Conservation (phyloP, 306 rosid species). For the Hippophae gyantsensis region DNA sequence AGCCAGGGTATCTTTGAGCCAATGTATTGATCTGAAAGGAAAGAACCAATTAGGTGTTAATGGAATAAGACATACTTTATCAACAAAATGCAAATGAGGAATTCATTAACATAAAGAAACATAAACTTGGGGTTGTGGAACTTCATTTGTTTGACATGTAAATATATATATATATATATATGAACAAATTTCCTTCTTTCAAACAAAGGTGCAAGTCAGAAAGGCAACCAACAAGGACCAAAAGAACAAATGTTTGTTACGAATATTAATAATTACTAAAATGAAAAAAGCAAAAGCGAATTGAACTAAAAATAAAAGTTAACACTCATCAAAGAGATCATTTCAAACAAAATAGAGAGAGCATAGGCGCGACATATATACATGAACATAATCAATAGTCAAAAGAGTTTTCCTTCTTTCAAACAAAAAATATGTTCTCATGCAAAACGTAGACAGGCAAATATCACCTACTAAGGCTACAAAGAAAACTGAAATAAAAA, state of each 20-base stretch:
- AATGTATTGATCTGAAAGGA: slow-evolving; percentile 60
- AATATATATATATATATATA: too few relatives aligned
- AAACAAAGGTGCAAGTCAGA: slow-evolving; percentile 9
- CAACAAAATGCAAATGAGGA: background rate
- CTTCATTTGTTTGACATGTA: slow-evolving; percentile 7
- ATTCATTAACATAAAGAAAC: slow-evolving; percentile 4
- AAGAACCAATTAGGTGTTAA: slow-evolving; percentile 10
- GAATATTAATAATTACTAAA: background rate
- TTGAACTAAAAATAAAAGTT: too few relatives aligned
- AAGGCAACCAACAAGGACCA: slow-evolving; percentile 19
- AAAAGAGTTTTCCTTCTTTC: too few relatives aligned
- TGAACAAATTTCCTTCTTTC: slow-evolving; percentile 8
- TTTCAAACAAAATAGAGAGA: slow-evolving; percentile 1
- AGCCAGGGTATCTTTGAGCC: slow-evolving; percentile 74
- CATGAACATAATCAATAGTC: slow-evolving; percentile 13
- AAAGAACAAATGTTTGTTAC: slow-evolving; percentile 32
- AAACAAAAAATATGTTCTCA: background rate
- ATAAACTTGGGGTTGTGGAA: slow-evolving; percentile 10
- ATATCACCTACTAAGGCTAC: background rate
- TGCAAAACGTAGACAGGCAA: background rate
- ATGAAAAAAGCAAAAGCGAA: slow-evolving; percentile 5
- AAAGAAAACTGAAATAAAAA: background rate
- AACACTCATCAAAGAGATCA: too few relatives aligned
- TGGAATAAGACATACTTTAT: slow-evolving; percentile 16
- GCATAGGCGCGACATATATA: background rate